Conservation (phyloP, 495 filamentous ascomycete genomes). For the Hyaloscypha bicolor region DNA sequence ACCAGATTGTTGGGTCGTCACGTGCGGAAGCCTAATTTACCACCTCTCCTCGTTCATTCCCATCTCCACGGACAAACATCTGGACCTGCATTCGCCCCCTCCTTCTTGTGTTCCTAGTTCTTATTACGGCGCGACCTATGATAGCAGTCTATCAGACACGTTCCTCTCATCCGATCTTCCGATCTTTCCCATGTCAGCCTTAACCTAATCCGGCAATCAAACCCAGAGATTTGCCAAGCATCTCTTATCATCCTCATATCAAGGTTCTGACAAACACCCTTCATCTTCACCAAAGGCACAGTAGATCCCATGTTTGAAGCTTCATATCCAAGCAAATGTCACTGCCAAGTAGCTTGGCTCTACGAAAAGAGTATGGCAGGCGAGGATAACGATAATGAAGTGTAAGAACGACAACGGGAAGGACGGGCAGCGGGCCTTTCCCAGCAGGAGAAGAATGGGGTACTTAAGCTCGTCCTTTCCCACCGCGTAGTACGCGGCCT, state of each 20-base stretch:
- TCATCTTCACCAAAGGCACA: too few species aligned
- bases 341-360: slow-evolving; percentile 21
- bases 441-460: neutral
- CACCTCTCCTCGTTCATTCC: too few species aligned
- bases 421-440: neutral
- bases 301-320: too few species aligned
- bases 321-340: too few species aligned
- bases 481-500: slow-evolving; percentile 1
- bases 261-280: slow-evolving; percentile 8
- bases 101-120: too few species aligned
- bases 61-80: too few species aligned
- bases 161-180: too few species aligned
- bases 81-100: too few species aligned
- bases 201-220: slow-evolving; percentile 11
- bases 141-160: too few species aligned
- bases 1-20: too few species aligned
- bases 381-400: slow-evolving; percentile 5
- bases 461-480: slow-evolving; percentile 5
- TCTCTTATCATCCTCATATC: slow-evolving; percentile 9
- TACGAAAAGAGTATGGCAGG: slow-evolving; percentile 11
- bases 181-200: neutral
- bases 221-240: slow-evolving; percentile 22
- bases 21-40: too few species aligned
- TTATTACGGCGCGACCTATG: too few species aligned
- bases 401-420: neutral